Evolutionary conservation across 2,329 filamentous ascomycete genomes (phyloP), one percentile per base, ranked within the genome.

Genomic region (Verticillium nonalfalfae): DNA sequence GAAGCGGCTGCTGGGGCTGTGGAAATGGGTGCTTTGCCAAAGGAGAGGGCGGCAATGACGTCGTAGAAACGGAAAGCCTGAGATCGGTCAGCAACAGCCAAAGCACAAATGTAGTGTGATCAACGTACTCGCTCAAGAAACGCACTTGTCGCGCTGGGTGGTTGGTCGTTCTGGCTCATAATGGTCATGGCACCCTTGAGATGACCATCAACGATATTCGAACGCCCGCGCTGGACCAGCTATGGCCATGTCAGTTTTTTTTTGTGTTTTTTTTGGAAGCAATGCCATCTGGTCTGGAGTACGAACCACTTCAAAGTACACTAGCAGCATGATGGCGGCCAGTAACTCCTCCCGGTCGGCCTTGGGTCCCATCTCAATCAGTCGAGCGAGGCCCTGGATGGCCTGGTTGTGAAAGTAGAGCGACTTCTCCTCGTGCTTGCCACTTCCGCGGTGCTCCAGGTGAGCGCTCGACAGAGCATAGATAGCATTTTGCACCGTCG

Each of bases 391-490:
- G 1, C 82, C 84, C 65, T 84, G 81, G 31, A 88, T 81, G 11
- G 85, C 84, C 68, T 79, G 78, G 62, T 82, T 85, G 64, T 88
- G 85, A 64, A 86, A 87, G 63, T 80, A 79, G 1, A 86, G 72
- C 39, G 84, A 85, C 66, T 80, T 82, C 66, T 87, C 83, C 31
- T 80, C 73, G 6, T 84, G 74, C 3, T 87, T 83, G 33, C 79
- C 73, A 6, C 84, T 74, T 4, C 64, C 64, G 33, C 83, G 75
- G 57, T 84, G 91, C 66, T 94, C 90, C 62, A 96, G 78, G 71
- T 97, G 95, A 62, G 93, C 94, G 61, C 90, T 90, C 0, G 91
- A 86, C 7, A 97, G 78, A 0, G 93, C 92, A 62, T 91, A 93
- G 63, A 97, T 89, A 10, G 93, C 91, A 69, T 95, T 91, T 72